A percentile compares a stretch with the other conserved stretches of the same genome.
Conservation (phyloP, 257 asterid species). For the Buddleja alternifolia region DNA sequence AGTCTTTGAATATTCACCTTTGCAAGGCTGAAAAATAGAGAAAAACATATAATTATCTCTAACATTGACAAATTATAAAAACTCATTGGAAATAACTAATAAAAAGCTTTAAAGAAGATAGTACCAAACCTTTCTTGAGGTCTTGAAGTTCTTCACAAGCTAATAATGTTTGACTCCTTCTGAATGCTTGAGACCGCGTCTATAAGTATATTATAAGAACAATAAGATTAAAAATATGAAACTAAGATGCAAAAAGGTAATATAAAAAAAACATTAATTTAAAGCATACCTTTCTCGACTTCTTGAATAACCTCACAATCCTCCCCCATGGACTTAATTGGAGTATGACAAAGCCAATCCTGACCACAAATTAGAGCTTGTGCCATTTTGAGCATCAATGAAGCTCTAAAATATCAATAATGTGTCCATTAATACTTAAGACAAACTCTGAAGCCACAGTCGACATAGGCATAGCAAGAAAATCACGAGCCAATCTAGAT, state of each 20-base stretch:
- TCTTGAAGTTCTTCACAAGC: not conserved
- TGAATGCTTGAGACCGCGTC: not conserved
- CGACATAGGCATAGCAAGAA: not conserved
- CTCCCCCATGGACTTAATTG: not conserved
- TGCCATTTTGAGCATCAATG: not conserved
- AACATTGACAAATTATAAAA: too few species aligned
- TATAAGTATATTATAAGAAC: not conserved
- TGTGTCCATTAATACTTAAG: conserved; percentile 4
- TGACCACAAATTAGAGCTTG: conserved; percentile 26
- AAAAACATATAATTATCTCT: too few species aligned
- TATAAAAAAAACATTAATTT: not conserved
- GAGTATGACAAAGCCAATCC: not conserved
- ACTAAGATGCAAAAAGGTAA: not conserved
- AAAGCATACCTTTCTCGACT: not conserved
- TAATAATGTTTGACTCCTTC: not conserved
- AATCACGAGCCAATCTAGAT: conserved; percentile 19
- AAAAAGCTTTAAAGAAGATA: too few species aligned
- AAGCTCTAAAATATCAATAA: conserved; percentile 15
- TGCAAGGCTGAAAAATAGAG: too few species aligned
- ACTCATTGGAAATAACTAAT: too few species aligned
- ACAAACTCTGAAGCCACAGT: conserved; percentile 9
- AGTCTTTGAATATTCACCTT: too few species aligned
- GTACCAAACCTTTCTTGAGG: too few species aligned
- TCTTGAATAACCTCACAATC: not conserved
- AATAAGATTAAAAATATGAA: not conserved